Percentiles rank a stretch among this genome's conserved stretches.
These are phyloP conservation scores for Talaromyces stipitatus DNA, from an alignment of 495 filamentous ascomycete species.

Conservation along the genomic window DNA sequence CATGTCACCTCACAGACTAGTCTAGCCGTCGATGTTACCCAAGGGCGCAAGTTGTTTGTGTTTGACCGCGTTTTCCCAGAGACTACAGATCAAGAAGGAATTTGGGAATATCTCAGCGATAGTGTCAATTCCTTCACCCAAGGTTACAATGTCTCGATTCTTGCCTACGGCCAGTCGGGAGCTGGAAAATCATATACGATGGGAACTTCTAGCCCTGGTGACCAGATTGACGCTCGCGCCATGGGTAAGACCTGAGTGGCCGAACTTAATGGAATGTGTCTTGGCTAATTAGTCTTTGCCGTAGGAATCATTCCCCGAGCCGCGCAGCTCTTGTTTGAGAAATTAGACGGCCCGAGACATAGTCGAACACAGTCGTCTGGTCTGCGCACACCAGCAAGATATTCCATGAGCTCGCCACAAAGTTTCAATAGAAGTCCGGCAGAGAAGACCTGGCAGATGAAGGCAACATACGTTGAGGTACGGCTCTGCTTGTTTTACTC, in stretches of 20 bases:
- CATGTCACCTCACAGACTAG: constrained; percentile 79
- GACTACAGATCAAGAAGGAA: constrained; percentile 74
- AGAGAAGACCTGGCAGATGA: constrained; percentile 88
- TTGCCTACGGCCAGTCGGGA: constrained; percentile 98
- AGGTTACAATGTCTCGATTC: constrained; percentile 97
- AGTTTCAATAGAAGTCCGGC: constrained; percentile 39
- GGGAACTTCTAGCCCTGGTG: constrained; percentile 85
- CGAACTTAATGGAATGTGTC: not conserved
- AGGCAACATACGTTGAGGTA: constrained; percentile 93
- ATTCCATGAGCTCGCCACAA: constrained; percentile 57
- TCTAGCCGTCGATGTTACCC: constrained; percentile 79
- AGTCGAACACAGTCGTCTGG: constrained; percentile 58
- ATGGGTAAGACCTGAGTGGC: constrained; percentile 57
- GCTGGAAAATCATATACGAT: constrained; percentile 99
- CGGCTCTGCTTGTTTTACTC: constrained; percentile 3
- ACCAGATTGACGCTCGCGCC: constrained; percentile 62
- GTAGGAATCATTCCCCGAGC: constrained; percentile 91
- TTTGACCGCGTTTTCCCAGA: constrained; percentile 93
- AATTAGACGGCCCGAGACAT: constrained; percentile 52
- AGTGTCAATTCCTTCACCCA: constrained; percentile 87
- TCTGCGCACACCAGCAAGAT: constrained; percentile 71
- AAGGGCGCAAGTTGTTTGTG: constrained; percentile 89
- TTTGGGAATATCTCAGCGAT: constrained; percentile 93
- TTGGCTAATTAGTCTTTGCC: constrained; percentile 1
- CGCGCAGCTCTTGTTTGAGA: constrained; percentile 79